phyloP scores from a whole-genome alignment of 2,329 filamentous ascomycete species.

The Dactylella cylindrospora region DNA sequence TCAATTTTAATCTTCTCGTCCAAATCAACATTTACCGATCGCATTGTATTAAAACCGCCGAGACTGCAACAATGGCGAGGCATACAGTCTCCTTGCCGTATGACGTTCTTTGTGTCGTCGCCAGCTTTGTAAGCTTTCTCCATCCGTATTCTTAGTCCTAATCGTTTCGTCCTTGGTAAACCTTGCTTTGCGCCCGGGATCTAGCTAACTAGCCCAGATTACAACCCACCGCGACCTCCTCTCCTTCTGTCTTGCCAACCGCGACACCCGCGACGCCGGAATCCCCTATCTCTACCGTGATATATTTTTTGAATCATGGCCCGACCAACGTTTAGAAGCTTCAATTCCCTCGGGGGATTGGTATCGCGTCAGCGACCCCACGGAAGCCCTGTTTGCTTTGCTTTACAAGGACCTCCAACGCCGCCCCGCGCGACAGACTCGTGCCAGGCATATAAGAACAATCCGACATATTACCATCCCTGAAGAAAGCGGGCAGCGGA shows the following conservation, averaged over 20 bases:
- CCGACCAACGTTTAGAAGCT: slow-evolving; percentile 4
- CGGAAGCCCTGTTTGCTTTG: slow-evolving; percentile 11
- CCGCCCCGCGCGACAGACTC: slow-evolving; percentile 1
- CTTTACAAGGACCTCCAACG: slow-evolving; percentile 29
- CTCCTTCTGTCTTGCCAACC: slow-evolving; percentile 34
- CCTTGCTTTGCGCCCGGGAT: background rate
- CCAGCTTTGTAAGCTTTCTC: slow-evolving; percentile 24
- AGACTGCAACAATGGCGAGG: slow-evolving; percentile 18
- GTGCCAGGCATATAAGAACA: slow-evolving; percentile 18
- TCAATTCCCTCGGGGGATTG: slow-evolving; percentile 8
- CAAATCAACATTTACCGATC: no score
- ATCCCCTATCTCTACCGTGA: slow-evolving; percentile 23
- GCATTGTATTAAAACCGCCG: no score
- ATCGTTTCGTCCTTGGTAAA: background rate
- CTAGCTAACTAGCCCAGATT: slow-evolving; percentile 16
- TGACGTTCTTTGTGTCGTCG: slow-evolving; percentile 37
- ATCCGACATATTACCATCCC: slow-evolving; percentile 15
- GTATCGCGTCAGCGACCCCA: slow-evolving; percentile 25
- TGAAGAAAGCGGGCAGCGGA: slow-evolving; percentile 5
- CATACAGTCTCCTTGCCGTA: slow-evolving; percentile 29
- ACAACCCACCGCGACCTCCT: slow-evolving; percentile 35
- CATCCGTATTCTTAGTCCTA: no score
- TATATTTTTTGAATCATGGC: slow-evolving; percentile 41
- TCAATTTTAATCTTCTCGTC: no score
- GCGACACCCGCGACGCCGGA: slow-evolving; percentile 20